Evolutionary conservation across 768 basidiomycete genomes (phyloP).

Genomic region (Scleroderma bovista): DNA sequence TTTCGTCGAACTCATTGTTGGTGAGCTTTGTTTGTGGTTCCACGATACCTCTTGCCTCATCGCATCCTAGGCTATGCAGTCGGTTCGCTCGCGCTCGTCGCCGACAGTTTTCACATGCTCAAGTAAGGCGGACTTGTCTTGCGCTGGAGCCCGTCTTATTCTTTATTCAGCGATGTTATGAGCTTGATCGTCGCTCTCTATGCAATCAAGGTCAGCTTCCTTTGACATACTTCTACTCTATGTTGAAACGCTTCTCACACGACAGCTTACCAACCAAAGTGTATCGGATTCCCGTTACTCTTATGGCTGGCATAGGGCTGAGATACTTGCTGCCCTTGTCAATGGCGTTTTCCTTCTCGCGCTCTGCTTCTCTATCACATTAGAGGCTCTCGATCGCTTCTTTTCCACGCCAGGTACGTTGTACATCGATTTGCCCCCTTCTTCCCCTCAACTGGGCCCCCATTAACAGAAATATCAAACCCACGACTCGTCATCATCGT

Average conservation of each 20-base stretch:
- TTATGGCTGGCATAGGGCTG: constrained; percentile 99
- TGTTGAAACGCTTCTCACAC: constrained; percentile 6
- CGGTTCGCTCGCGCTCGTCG: constrained; percentile 90
- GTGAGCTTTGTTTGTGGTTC: constrained; percentile 33
- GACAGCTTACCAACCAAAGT: constrained; percentile 58
- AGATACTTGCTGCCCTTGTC: constrained; percentile 89
- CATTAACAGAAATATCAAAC: constrained; percentile 71
- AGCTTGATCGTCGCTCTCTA: constrained; percentile 93
- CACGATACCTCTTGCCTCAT: constrained; percentile 9
- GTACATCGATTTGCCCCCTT: constrained; percentile 2
- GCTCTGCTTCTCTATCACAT: constrained; percentile 89
- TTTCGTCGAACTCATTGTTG: constrained; percentile 77
- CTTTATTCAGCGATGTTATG: constrained; percentile 78
- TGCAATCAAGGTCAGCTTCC: constrained; percentile 66
- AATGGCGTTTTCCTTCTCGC: constrained; percentile 98
- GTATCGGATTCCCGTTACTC: constrained; percentile 74
- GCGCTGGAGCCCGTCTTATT: constrained; percentile 8
- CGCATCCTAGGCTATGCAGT: constrained; percentile 79
- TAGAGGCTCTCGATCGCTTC: constrained; percentile 91
- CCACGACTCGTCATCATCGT: constrained; percentile 87
- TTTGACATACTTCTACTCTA: constrained; percentile 5
- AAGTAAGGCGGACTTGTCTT: constrained; percentile 52
- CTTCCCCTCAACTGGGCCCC: neutral
- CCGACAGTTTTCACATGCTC: constrained; percentile 98
- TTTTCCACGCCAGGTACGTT: constrained; percentile 69